These are phyloP conservation scores for Onygena corvina DNA, from an alignment of 2,329 filamentous ascomycete species.

Conservation along the genomic window DNA sequence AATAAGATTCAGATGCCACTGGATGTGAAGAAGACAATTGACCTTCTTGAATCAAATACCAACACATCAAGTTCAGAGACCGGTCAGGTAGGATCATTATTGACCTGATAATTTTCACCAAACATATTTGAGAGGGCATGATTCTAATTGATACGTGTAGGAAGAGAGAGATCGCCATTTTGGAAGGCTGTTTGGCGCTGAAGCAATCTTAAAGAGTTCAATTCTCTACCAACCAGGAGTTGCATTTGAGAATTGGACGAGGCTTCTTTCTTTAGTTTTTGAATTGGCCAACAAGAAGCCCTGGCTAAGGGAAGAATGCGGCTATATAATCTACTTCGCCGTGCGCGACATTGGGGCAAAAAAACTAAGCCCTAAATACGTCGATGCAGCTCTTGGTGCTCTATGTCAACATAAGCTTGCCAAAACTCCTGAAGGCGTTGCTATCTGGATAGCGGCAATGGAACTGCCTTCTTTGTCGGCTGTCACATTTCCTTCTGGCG, in stretches of 20 bases:
- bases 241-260: constrained; percentile 40
- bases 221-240: constrained; percentile 51
- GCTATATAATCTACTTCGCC: constrained; percentile 65
- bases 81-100: constrained; percentile 37
- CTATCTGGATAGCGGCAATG: constrained; percentile 67
- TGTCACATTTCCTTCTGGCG: constrained; percentile 52
- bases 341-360: constrained; percentile 43
- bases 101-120: neutral
- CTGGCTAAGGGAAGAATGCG: constrained; percentile 82
- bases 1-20: constrained; percentile 23
- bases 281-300: constrained; percentile 67
- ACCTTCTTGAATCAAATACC: constrained; percentile 43
- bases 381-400: constrained; percentile 50
- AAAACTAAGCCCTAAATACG: constrained; percentile 37
- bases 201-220: constrained; percentile 70
- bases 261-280: constrained; percentile 60
- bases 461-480: constrained; percentile 53
- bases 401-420: constrained; percentile 55
- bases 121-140: constrained; percentile 17
- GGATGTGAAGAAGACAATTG: constrained; percentile 35
- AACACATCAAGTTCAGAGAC: constrained; percentile 41
- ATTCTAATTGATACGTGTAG: constrained; percentile 45
- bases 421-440: constrained; percentile 77
- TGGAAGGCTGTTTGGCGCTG: constrained; percentile 74
- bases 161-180: constrained; percentile 79